Evolutionary conservation across 208 protist genomes (phyloP), one percentile per base, ranked within the genome.

Genomic region (Trypanosomatidae sp.): DNA sequence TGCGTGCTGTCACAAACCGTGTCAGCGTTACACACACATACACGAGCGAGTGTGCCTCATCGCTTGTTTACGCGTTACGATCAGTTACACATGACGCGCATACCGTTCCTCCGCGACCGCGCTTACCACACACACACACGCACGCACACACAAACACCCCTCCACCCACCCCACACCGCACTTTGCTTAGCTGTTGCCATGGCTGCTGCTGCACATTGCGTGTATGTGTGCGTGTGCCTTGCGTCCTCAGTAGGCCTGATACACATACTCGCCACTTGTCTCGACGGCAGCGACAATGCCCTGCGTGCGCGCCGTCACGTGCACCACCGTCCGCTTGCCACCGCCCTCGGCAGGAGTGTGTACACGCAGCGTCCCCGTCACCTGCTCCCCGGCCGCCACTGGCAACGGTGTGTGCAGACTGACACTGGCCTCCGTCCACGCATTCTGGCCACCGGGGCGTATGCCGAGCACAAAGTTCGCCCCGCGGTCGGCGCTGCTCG

Each of bases 391-490:
- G 0, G 56, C 53, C 15, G 61, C 64, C 20, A 92, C 71, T 19
- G 84, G 84, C 25, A 92, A 56, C 19, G 79, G 66, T 38, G 71
- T 58, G 1, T 19, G 57, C 37, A 92, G 71, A 5, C 54, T 61
- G 8, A 87, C 84, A 50, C 72, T 87, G 10, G 77, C 71, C 65
- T 92, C 84, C 20, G 79, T 89, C 84, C 84, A 92, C 26, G 48
- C 57, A 45, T 83, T 89, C 18, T 51, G 59, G 13, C 79, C 76
- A 16, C 84, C 84, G 18, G 79, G 84, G 37, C 62, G 61, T 23
- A 89, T 71, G 27, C 76, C 71, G n/a, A 92, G 48, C 2, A 89
- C 68, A 44, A 92, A 92, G 67, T 88, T 89, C n/a, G 76, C 71
- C 13, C 79, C 84, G 1, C 67, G 58, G 54, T 88, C 67, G 15